Conservation (phyloP, 805 yeast species). For the Kazachstania kunashirensis region DNA sequence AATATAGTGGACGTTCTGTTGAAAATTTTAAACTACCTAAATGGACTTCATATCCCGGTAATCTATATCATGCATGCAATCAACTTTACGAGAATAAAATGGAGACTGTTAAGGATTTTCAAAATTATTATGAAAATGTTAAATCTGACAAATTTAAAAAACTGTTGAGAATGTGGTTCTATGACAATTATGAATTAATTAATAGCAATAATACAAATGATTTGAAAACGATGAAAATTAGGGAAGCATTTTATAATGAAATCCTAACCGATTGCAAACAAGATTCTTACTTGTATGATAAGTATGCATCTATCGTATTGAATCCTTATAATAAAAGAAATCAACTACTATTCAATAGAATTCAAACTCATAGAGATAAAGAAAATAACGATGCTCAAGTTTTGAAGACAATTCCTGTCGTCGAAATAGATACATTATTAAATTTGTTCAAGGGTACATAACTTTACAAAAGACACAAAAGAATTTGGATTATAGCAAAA, state of each 20-base stretch:
- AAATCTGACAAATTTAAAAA: slow-evolving; percentile 9
- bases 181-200: slow-evolving; percentile 18
- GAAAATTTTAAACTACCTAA: slow-evolving; percentile 23
- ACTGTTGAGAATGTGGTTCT: slow-evolving; percentile 23
- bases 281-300: slow-evolving; percentile 14
- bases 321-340: slow-evolving; percentile 14
- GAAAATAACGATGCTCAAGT: background rate
- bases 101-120: slow-evolving; percentile 18
- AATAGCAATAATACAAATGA: slow-evolving; percentile 1
- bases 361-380: slow-evolving; percentile 3
- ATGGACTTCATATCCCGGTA: slow-evolving; percentile 19
- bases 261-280: slow-evolving; percentile 15
- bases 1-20: slow-evolving; percentile 9
- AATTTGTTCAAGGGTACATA: slow-evolving; percentile 17
- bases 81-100: slow-evolving; percentile 15
- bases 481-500: slow-evolving; percentile 11
- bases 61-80: slow-evolving; percentile 13
- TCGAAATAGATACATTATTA: slow-evolving; percentile 19
- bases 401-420: slow-evolving; percentile 3
- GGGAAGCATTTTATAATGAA: slow-evolving; percentile 16
- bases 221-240: background rate
- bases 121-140: slow-evolving; percentile 14
- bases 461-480: slow-evolving; percentile 6
- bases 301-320: slow-evolving; percentile 19
- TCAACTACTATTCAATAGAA: slow-evolving; percentile 9